Base-by-base conservation (phyloP, 345 rosid genomes). In the Sonneratia alba region DNA sequence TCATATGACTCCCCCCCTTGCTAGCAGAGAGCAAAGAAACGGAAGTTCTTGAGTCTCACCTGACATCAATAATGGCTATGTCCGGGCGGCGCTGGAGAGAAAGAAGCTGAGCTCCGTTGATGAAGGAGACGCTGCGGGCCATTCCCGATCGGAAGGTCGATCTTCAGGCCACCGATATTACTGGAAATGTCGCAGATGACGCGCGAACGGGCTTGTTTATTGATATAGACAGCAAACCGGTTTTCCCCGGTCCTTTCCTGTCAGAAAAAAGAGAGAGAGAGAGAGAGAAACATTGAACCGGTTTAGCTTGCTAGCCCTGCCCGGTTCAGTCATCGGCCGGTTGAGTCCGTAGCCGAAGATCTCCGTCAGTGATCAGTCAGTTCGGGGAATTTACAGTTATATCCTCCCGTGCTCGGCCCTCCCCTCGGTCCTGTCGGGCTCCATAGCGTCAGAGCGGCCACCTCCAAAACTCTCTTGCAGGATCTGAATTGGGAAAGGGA, bases 21-120 rank as follows among this genome's bases (percentile, higher is more conserved):
- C 36, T 21, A 24, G 36, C 18, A 64, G 32, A 18, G 19, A 66
- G 43, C 38, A 56, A 14, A 6, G 15, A 62, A 37, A 65, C 61
- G 7, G 62, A 71, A 38, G 19, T 34, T 57, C 6, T 2, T 3
- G 1, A 56, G 34, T 40, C 51, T 55, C 67, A 93, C 98, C 98
- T 87, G 81, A 91, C 98, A 76, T 94, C 97, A 66, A 94, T 66
- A 43, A 94, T 80, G 77, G 93, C 98, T 47, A 94, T 81, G 70
- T 91, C 86, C 8, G 91, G 91, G 47, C 87, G 90, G 71, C 79
- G 80, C 75, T 81, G 81, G 36, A 89, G 78, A 71, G 93, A 75
- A 51, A 94, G 91, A 68, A 91, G 97, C 86, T 88, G 87, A 69
- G 96, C 75, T 32, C 85, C 90, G 6, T 88, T 87, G 72, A 94